Conservation (phyloP, 371 early-diverging fungal species). For the Mortierella sp. region DNA sequence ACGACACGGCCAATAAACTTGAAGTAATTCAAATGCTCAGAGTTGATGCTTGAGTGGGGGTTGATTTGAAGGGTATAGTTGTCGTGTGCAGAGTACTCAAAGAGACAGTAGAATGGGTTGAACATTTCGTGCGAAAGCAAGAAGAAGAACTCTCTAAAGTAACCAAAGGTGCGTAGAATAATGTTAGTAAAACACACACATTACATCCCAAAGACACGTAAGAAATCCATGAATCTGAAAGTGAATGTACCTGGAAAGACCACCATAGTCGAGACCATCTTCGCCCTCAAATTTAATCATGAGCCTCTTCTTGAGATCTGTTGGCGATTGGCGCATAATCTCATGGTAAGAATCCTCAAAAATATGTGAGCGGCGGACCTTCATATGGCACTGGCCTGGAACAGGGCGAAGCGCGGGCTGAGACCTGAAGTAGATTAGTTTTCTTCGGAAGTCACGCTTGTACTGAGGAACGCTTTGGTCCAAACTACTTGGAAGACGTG, state of each 20-base stretch:
- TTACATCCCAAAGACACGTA: not conserved
- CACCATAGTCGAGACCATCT: constrained; percentile 99
- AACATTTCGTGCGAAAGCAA: constrained; percentile 98
- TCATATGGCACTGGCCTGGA: constrained; percentile 94
- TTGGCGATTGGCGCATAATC: constrained; percentile 88
- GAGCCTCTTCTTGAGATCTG: constrained; percentile 92
- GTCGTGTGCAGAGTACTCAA: constrained; percentile 97
- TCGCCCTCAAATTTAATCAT: constrained; percentile 99
- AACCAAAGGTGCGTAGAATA: not conserved
- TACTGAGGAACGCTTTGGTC: constrained; percentile 97
- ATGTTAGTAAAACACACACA: not conserved
- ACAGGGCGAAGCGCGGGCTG: constrained; percentile 91
- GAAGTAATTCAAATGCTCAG: constrained; percentile 98
- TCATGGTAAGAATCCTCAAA: constrained; percentile 96
- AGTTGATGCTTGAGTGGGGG: constrained; percentile 95
- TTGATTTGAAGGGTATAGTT: constrained; percentile 97
- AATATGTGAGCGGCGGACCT: constrained; percentile 87
- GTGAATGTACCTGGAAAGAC: constrained; percentile 82
- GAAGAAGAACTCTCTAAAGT: constrained; percentile 90
- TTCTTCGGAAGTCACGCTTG: constrained; percentile 97
- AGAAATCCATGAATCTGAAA: not conserved
- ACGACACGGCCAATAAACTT: constrained; percentile 98
- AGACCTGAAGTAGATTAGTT: constrained; percentile 94
- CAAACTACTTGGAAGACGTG: constrained; percentile 92
- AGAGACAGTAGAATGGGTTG: constrained; percentile 97